Conservation (phyloP, 495 filamentous ascomycete species). For the Aspergillus biplanus region DNA sequence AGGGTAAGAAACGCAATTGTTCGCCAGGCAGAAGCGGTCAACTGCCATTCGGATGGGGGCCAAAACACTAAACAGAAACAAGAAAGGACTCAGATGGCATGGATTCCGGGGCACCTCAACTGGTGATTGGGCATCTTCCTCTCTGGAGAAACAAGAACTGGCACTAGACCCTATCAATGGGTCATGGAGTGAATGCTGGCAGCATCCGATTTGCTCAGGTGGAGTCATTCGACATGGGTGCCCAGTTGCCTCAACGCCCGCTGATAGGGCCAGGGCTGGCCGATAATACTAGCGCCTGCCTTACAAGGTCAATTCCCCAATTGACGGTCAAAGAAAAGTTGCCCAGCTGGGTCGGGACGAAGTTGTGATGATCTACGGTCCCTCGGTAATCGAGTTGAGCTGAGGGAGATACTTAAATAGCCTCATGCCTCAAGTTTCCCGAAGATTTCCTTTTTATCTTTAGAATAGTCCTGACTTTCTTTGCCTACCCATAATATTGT, state of each 20-base stretch:
- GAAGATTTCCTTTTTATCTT: constrained; percentile 3
- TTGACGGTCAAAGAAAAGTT: constrained; percentile 11
- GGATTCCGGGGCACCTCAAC: background rate
- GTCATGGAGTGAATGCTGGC: constrained; percentile 19
- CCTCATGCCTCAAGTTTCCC: background rate
- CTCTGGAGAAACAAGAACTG: constrained; percentile 15
- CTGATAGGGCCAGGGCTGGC: constrained; percentile 13
- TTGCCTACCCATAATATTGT: too few relatives aligned
- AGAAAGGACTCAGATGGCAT: background rate
- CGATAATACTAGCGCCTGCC: constrained; percentile 22
- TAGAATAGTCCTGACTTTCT: background rate
- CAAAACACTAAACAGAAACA: constrained; percentile 16
- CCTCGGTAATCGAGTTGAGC: background rate
- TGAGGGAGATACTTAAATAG: background rate
- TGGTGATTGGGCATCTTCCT: background rate
- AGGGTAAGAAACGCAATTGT: background rate
- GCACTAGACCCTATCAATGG: constrained; percentile 26
- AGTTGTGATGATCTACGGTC: background rate
- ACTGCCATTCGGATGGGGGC: constrained; percentile 22
- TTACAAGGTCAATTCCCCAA: constrained; percentile 16
- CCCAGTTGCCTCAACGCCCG: background rate
- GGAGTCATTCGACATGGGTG: constrained; percentile 13
- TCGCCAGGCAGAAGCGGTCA: constrained; percentile 21
- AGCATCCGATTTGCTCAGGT: constrained; percentile 18
- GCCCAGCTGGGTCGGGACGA: constrained; percentile 1